Evolutionary conservation across 306 rosid species (phyloP).

Genomic region (Inga oerstediana): DNA sequence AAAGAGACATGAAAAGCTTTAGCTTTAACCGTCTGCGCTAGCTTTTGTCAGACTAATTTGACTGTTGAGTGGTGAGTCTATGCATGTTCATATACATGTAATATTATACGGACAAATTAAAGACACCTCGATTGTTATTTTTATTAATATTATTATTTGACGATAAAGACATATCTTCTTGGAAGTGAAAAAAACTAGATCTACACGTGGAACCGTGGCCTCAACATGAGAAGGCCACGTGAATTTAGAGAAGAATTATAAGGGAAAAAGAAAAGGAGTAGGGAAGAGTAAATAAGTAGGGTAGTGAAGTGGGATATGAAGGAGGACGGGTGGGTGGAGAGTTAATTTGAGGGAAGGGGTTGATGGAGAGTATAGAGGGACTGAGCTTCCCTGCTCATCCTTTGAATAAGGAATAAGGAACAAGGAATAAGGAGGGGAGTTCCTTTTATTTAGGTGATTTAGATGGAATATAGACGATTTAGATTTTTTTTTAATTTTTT

Average conservation of each 20-base stretch:
- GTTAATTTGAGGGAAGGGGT: neutral
- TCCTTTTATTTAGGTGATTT: too few relatives aligned
- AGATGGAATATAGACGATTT: too few relatives aligned
- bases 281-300: too few relatives aligned
- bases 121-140: neutral
- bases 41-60: neutral
- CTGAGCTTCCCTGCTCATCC: too few relatives aligned
- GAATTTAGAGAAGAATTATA: neutral
- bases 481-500: too few relatives aligned
- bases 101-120: neutral
- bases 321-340: constrained; percentile 6
- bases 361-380: neutral
- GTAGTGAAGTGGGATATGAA: neutral
- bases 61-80: neutral
- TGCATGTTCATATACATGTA: neutral
- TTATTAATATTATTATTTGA: neutral
- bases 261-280: too few relatives aligned
- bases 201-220: neutral
- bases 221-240: neutral
- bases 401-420: too few relatives aligned
- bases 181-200: neutral
- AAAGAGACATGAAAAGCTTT: constrained; percentile 9
- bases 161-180: neutral
- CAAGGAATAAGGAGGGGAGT: too few relatives aligned
- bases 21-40: constrained; percentile 7